phyloP scores from a whole-genome alignment of 148 eudicot genomes.

The Nepenthes mirabilis region DNA sequence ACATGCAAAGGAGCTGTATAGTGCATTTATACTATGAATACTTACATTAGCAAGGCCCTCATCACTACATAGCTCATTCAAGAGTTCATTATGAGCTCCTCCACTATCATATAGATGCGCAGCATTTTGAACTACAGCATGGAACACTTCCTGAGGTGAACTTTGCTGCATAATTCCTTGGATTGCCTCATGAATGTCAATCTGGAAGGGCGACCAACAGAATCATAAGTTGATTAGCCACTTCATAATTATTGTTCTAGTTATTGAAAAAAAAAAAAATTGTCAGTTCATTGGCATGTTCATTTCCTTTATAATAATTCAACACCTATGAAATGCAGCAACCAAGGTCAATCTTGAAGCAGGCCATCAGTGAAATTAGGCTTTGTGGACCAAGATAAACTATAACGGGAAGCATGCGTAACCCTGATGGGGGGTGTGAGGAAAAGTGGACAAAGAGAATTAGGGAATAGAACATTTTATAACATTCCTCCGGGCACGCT shows the following conservation, averaged over 20 bases:
- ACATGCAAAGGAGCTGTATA: no score
- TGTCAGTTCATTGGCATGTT: neutral
- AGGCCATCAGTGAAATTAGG: no score
- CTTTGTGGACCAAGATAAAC: no score
- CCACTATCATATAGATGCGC: slow-evolving; percentile 6
- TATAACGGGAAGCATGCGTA: no score
- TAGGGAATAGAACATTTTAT: no score
- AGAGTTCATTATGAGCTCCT: neutral
- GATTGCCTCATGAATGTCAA: slow-evolving; percentile 10
- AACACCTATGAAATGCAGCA: no score
- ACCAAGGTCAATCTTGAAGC: no score
- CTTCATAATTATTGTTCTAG: no score
- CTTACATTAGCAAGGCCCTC: slow-evolving; percentile 19
- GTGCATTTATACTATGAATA: neutral
- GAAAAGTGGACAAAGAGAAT: no score
- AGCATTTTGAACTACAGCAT: slow-evolving; percentile 15
- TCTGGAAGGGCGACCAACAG: slow-evolving; percentile 3
- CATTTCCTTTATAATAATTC: no score
- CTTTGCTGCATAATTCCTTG: slow-evolving; percentile 4
- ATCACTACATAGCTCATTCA: slow-evolving; percentile 13
- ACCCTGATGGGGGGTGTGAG: no score
- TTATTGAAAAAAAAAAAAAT: neutral
- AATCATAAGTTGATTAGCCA: neutral
- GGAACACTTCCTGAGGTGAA: slow-evolving; percentile 22
- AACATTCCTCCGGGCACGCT: no score